A percentile compares a stretch with the other conserved stretches of the same genome.
Evolutionary conservation across 208 protist genomes (phyloP).

Genomic region (Cochliopodium minus): DNA sequence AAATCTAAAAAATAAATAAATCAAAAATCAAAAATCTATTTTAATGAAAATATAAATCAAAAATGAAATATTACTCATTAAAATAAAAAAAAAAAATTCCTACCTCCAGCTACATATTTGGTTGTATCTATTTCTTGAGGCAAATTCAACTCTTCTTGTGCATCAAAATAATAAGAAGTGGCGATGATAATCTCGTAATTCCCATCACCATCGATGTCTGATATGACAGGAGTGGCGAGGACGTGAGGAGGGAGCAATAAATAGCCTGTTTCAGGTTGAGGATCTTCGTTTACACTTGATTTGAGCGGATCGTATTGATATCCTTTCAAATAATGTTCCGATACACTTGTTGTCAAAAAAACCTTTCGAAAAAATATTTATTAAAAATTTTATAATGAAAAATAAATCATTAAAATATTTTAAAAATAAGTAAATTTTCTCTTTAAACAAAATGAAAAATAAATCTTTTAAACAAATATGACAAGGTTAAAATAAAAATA

Average conservation of each 20-base stretch:
- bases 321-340: background rate
- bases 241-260: slow-evolving; percentile 60
- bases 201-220: slow-evolving; percentile 57
- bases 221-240: slow-evolving; percentile 50
- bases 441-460: too few relatives aligned
- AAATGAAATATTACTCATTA: too few relatives aligned
- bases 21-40: too few relatives aligned
- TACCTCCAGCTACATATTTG: slow-evolving; percentile 63
- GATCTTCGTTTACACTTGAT: background rate
- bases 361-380: background rate
- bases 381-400: background rate
- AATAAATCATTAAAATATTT: background rate
- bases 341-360: background rate
- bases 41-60: too few relatives aligned
- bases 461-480: too few relatives aligned
- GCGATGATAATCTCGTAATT: slow-evolving; percentile 57
- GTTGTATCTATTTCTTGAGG: slow-evolving; percentile 27
- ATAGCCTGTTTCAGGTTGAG: background rate
- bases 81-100: too few relatives aligned
- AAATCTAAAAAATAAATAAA: too few relatives aligned
- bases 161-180: slow-evolving; percentile 66
- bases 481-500: too few relatives aligned
- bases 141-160: slow-evolving; percentile 20
- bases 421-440: too few relatives aligned
- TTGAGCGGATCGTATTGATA: too few relatives aligned